phyloP scores from a whole-genome alignment of 768 basidiomycete species.

The Sarcomyxa edulis region DNA sequence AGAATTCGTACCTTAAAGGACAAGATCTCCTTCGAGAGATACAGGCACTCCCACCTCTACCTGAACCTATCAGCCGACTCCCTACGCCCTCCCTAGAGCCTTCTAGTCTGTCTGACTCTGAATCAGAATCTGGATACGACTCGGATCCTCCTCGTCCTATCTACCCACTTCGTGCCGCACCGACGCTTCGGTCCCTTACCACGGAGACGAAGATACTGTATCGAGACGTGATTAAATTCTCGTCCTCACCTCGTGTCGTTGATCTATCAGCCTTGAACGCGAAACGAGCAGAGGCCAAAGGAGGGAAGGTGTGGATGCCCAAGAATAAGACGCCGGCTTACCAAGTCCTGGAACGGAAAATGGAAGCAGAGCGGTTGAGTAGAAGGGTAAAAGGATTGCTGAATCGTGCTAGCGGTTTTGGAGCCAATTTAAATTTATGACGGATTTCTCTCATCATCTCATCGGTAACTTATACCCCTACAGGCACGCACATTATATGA shows the following conservation, averaged over 20 bases:
- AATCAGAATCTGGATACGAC: slow-evolving; percentile 51
- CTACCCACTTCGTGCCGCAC: slow-evolving; percentile 34
- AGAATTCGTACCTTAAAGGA: slow-evolving; percentile 92
- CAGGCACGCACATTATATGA: too few relatives aligned
- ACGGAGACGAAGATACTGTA: slow-evolving; percentile 85
- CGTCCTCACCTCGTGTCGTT: slow-evolving; percentile 78
- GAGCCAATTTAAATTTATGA: background rate
- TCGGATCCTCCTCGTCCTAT: slow-evolving; percentile 19
- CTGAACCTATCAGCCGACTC: slow-evolving; percentile 37
- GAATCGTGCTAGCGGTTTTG: slow-evolving; percentile 53
- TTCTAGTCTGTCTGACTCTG: slow-evolving; percentile 63
- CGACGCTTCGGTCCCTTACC: slow-evolving; percentile 59
- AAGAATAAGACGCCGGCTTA: slow-evolving; percentile 77
- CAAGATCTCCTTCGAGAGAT: slow-evolving; percentile 87
- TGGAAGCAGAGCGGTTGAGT: slow-evolving; percentile 70
- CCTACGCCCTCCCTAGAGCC: slow-evolving; percentile 67
- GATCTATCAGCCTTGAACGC: slow-evolving; percentile 67
- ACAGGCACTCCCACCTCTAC: slow-evolving; percentile 64
- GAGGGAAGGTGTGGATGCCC: slow-evolving; percentile 68
- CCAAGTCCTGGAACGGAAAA: slow-evolving; percentile 72
- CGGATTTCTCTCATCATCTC: background rate
- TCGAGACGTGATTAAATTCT: slow-evolving; percentile 83
- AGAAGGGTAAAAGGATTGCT: slow-evolving; percentile 65
- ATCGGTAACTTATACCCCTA: too few relatives aligned
- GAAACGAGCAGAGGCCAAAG: slow-evolving; percentile 43